Evolutionary conservation across 1,284 basidiomycete genomes (phyloP), one percentile per base, ranked within the genome.

Genomic region (Cerrena zonata): DNA sequence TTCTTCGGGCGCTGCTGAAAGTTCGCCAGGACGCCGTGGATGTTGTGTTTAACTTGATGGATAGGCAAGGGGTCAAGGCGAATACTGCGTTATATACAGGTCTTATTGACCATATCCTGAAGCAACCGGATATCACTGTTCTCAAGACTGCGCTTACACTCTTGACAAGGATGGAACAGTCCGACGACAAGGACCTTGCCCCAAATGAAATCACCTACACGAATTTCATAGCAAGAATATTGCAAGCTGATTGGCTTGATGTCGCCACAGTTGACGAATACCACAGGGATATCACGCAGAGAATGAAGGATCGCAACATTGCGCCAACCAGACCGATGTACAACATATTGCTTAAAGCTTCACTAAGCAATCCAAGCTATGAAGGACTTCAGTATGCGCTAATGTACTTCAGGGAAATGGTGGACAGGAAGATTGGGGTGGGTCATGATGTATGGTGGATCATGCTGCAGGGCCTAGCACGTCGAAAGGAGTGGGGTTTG

Each of bases 121-220:
- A 74, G 53, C 70, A 79, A 50, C 74, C 76, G 1, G 75, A 73
- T 13, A 69, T 75, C 47, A 65, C 71, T 25, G 77, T 76, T 49
- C 65, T 94, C n/a, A 67, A 69, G 18, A 75, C 77, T 1, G 89
- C 84, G 1, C 70, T 92, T 62, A 72, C 78, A 18, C 64, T 94
- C 43, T 68, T 94, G 46, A 65, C 73, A 46, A 74, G 73, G 61
- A 91, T 94, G 88, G 86, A 89, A 59, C 67, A 72, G 49, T 73
- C 61, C n/a, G 63, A 65, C 15, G 51, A 81, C 58, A 63, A 76
- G 41, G 70, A 74, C 49, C 61, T 73, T 48, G 65, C 66, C 47
- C 87, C 88, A 1, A 91, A 86, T 62, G 77, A 78, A 48, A 74
- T 88, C 55, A 91, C 88, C 22, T 91, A 89, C 61, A 88, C 86